phyloP scores from a whole-genome alignment of 192 early-diverging fungal genomes.

The Coemansia brasiliensis region DNA sequence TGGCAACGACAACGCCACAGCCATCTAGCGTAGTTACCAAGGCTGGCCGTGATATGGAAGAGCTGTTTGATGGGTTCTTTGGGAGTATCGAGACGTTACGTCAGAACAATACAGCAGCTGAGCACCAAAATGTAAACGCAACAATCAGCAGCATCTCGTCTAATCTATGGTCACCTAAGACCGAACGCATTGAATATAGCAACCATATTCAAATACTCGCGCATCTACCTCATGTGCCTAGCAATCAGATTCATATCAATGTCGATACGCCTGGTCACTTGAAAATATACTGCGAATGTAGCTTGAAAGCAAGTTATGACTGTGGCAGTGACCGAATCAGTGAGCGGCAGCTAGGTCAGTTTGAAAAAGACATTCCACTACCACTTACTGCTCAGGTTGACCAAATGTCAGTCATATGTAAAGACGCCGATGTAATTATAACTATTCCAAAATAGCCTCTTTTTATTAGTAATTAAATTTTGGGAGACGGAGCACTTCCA shows the following conservation, averaged over 20 bases:
- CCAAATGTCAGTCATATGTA: conserved; percentile 30
- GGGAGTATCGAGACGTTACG: conserved; percentile 47
- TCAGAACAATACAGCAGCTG: conserved; percentile 7
- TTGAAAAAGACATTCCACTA: conserved; percentile 54
- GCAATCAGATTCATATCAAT: conserved; percentile 44
- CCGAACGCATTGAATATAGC: conserved; percentile 29
- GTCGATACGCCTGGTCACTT: conserved; percentile 36
- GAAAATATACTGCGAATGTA: conserved; percentile 46
- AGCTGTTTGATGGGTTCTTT: conserved; percentile 50
- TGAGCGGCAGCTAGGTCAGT: conserved; percentile 51
- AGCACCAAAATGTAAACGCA: conserved; percentile 23
- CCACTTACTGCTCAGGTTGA: conserved; percentile 29
- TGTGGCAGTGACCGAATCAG: conserved; percentile 36
- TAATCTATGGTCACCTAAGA: conserved; percentile 40
- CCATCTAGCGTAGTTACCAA: conserved; percentile 15
- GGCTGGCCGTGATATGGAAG: conserved; percentile 42
- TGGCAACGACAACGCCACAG: not conserved
- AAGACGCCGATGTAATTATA: conserved; percentile 20
- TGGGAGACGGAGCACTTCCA: conserved; percentile 11
- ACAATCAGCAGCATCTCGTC: conserved; percentile 42
- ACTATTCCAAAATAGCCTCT: conserved; percentile 25
- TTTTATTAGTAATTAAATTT: conserved; percentile 18
- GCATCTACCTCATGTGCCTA: conserved; percentile 35
- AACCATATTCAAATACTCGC: conserved; percentile 17
- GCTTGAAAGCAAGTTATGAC: conserved; percentile 27